Percentiles rank a stretch among this genome's conserved stretches.
Conservation (phyloP, 768 basidiomycete species). For the Cystobasidium ongulense region DNA sequence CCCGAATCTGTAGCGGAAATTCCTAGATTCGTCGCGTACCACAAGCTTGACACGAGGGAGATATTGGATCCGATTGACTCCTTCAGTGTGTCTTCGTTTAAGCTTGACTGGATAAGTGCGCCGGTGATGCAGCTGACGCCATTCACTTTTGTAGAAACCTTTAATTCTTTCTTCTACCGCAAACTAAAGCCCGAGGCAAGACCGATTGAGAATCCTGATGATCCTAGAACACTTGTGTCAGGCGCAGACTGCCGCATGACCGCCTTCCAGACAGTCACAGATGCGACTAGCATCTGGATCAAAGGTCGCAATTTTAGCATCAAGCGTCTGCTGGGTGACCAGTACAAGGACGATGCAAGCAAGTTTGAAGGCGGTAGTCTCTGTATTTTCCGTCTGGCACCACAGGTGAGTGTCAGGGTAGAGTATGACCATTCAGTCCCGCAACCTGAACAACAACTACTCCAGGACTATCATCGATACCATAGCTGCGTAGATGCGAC, state of each 20-base stretch:
- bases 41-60: slow-evolving; percentile 71
- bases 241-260: slow-evolving; percentile 96
- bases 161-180: slow-evolving; percentile 61
- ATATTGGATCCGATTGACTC: slow-evolving; percentile 71
- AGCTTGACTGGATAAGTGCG: too few relatives aligned
- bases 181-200: slow-evolving; percentile 78
- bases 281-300: slow-evolving; percentile 89
- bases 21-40: slow-evolving; percentile 77
- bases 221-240: slow-evolving; percentile 71
- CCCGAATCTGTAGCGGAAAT: slow-evolving; percentile 79
- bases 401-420: slow-evolving; percentile 44
- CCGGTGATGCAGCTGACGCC: too few relatives aligned
- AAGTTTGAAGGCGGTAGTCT: slow-evolving; percentile 71
- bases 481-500: slow-evolving; percentile 66
- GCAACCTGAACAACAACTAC: not conserved
- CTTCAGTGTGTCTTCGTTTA: slow-evolving; percentile 75
- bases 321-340: slow-evolving; percentile 66
- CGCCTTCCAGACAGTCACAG: slow-evolving; percentile 75
- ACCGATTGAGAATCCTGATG: slow-evolving; percentile 61
- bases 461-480: slow-evolving; percentile 79
- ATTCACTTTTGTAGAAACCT: slow-evolving; percentile 60
- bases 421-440: slow-evolving; percentile 47
- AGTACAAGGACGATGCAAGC: slow-evolving; percentile 61
- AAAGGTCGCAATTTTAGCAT: slow-evolving; percentile 91
- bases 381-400: slow-evolving; percentile 82